Evolutionary conservation across 176 grass and related monocot species (phyloP).

Genomic region (Melocanna baccifera): DNA sequence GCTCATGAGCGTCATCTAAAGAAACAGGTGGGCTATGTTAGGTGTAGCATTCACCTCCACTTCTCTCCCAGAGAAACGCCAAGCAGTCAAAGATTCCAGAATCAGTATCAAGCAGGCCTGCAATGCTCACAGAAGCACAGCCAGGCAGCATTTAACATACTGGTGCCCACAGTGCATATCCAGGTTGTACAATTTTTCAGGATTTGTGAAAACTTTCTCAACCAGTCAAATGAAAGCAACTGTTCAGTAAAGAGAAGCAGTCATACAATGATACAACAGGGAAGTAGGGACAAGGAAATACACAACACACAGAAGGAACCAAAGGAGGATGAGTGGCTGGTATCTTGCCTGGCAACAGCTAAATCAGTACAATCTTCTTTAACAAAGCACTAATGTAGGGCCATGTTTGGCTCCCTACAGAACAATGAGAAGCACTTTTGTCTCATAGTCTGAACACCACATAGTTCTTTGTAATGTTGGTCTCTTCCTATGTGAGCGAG

Average conservation of each 20-base stretch:
- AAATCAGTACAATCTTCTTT: conserved; percentile 18
- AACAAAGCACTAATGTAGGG: conserved; percentile 17
- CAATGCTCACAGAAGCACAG: not conserved
- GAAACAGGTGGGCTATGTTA: conserved; percentile 14
- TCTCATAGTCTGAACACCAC: not conserved
- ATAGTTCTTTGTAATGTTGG: not conserved
- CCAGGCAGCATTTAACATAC: conserved; percentile 25
- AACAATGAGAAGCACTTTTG: conserved; percentile 18
- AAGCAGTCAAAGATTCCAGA: conserved; percentile 45
- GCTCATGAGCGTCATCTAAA: not conserved
- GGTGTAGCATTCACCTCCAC: conserved; percentile 11
- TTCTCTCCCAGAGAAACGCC: not conserved
- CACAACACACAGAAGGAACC: not conserved
- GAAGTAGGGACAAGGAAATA: not conserved
- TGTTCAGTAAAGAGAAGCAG: not conserved
- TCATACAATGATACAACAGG: not conserved
- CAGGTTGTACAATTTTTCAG: not conserved
- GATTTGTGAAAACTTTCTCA: not conserved
- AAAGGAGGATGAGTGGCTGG: not conserved
- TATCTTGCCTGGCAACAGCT: conserved; percentile 7
- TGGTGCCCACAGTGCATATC: conserved; percentile 22
- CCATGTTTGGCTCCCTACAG: not conserved
- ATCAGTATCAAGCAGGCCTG: conserved; percentile 17
- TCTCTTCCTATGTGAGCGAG: not conserved
- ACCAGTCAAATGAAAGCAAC: not conserved